Base-by-base conservation (phyloP, 2,329 filamentous ascomycete species). In the Calonectria pauciramosa region DNA sequence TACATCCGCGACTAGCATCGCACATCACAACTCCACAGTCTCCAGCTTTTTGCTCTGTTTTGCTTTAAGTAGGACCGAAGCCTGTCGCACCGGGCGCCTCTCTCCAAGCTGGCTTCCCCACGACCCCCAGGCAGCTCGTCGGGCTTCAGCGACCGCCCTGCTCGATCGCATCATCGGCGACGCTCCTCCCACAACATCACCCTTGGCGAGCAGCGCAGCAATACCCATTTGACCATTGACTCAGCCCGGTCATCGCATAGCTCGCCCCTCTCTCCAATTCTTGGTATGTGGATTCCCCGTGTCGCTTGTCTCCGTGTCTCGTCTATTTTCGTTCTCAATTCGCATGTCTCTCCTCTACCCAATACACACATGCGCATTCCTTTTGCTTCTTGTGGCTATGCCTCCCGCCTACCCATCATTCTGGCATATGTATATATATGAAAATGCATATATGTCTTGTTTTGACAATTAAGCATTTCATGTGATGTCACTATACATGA, bases 121-220 rank as follows among this genome's bases (percentile, higher is more conserved):
- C 87, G 85, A 77, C 83, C 85, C 78, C 83, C 86, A 80, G 86
- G 87, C 79, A 89, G 89, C 83, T 89, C 90, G 75, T 91, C 90
- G 85, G 86, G 85, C 84, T 88, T 87, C 80, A 88, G 86, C 85
- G 88, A 89, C 83, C 84, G 86, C 78, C 86, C 88, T 75, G 81
- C 83, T 70, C 85, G 85, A 73, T 87, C 86, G 64, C 88, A 90
- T 79, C 89, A 89, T 80, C 86, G 88, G 80, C 85, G 88, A 80
- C 87, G 87, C 82, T 90, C 89, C 71, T 88, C 89, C 65, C 85
- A 85, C 66, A 85, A 82, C 73, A 81, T 82, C 60, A 80, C 82
- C 56, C 77, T 82, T 68, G 80, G 78, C 72, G 82, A 84, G 77
- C 80, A 81, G 76, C 83, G 80, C 64, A 78, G 82, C 68, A 81